Conservation (phyloP, 371 early-diverging fungal genomes). For the Quaeritorhiza haematococci region DNA sequence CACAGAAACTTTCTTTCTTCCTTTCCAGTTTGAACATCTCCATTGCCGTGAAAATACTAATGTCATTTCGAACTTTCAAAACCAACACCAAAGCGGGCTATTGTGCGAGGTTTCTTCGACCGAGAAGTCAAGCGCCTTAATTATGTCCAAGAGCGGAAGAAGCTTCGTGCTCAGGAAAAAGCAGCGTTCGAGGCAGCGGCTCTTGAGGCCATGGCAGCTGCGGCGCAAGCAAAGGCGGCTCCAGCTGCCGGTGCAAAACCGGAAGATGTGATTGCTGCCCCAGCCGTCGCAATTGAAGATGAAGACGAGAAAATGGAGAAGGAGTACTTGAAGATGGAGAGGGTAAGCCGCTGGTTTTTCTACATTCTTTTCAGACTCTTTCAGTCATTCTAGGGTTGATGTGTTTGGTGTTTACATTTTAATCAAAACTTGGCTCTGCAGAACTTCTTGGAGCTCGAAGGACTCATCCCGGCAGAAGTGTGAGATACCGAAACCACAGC, state of each 20-base stretch:
- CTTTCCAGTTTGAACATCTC: neutral
- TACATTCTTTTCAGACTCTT: neutral
- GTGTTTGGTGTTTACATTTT: neutral
- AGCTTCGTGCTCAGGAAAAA: slow-evolving; percentile 14
- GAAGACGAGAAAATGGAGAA: slow-evolving; percentile 28
- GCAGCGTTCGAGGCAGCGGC: slow-evolving; percentile 14
- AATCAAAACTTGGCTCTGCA: neutral
- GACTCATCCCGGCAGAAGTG: slow-evolving; percentile 17
- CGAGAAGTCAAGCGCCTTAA: slow-evolving; percentile 41
- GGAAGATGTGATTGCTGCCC: neutral
- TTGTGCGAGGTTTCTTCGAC: slow-evolving; percentile 44
- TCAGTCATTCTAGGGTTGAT: neutral
- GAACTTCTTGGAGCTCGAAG: slow-evolving; percentile 35
- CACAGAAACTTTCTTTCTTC: neutral
- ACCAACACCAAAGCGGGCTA: neutral
- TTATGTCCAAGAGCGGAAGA: slow-evolving; percentile 17
- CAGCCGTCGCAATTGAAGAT: slow-evolving; percentile 14
- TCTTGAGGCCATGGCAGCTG: slow-evolving; percentile 4
- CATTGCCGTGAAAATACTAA: neutral
- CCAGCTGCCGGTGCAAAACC: neutral
- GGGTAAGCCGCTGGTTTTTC: slow-evolving; percentile 12
- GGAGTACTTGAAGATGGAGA: slow-evolving; percentile 34
- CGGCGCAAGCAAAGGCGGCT: slow-evolving; percentile 4
- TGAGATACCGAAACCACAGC: neutral
- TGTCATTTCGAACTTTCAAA: neutral